phyloP scores from a whole-genome alignment of 306 rosid genomes.

The Cicer pinnatifidum region DNA sequence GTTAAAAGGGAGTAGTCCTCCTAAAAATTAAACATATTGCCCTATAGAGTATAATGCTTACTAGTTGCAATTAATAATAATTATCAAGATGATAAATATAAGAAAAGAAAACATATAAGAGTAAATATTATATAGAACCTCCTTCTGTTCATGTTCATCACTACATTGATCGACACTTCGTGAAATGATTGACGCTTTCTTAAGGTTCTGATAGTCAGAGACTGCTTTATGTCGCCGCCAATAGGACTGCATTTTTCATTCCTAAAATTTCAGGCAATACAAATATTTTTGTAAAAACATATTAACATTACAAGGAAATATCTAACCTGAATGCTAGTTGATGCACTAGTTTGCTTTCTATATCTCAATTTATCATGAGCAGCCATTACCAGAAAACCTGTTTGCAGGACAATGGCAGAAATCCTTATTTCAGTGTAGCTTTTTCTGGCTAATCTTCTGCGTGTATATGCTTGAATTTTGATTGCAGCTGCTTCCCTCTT shows the following conservation, averaged over 20 bases:
- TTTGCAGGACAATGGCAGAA: conserved; percentile 61
- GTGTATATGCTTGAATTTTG: conserved; percentile 67
- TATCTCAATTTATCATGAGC: conserved; percentile 57
- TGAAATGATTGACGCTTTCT: conserved; percentile 48
- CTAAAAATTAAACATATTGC: conserved; percentile 28
- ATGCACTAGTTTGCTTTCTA: conserved; percentile 53
- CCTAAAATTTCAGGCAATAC: conserved; percentile 40
- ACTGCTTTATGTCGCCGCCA: conserved; percentile 58
- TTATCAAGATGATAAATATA: conserved; percentile 16
- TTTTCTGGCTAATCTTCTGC: conserved; percentile 62
- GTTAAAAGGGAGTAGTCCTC: conserved; percentile 28
- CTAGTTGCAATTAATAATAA: conserved; percentile 12
- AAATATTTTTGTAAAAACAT: conserved; percentile 14
- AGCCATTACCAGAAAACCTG: conserved; percentile 63
- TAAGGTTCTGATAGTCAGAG: conserved; percentile 53
- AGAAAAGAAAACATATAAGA: conserved; percentile 19
- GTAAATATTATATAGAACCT: conserved; percentile 44
- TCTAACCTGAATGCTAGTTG: conserved; percentile 65
- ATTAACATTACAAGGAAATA: conserved; percentile 35
- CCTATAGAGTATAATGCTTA: not conserved
- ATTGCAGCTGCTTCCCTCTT: conserved; percentile 62
- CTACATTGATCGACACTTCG: conserved; percentile 39
- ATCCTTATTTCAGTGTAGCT: conserved; percentile 44
- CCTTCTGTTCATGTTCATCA: conserved; percentile 50
- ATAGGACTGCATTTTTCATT: conserved; percentile 50